These are phyloP conservation scores for Cyclotella choctawhatcheeana DNA, from an alignment of 108 stramenopile genomes.

Conservation along the genomic window DNA sequence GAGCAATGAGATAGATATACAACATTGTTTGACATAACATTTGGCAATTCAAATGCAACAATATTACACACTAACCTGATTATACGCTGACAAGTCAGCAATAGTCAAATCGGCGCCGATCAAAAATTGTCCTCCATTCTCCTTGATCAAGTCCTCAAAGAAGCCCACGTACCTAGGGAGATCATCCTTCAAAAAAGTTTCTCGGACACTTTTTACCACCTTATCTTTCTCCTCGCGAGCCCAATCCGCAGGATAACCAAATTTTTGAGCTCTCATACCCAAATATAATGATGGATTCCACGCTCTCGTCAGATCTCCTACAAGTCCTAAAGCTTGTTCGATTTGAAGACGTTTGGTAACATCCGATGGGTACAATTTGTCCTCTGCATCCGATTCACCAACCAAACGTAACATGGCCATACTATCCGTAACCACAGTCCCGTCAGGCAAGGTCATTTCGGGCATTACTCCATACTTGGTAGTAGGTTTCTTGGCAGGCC, in stretches of 20 bases:
- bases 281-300: constrained; percentile 58
- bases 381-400: constrained; percentile 40
- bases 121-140: constrained; percentile 43
- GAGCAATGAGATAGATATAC: neutral
- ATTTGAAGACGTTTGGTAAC: constrained; percentile 45
- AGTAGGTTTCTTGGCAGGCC: constrained; percentile 66
- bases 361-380: constrained; percentile 61
- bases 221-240: constrained; percentile 60
- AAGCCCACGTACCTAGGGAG: constrained; percentile 56
- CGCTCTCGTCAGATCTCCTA: constrained; percentile 59
- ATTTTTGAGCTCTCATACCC: constrained; percentile 56
- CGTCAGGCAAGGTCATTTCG: constrained; percentile 64
- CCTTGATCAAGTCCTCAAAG: constrained; percentile 46
- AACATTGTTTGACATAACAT: neutral
- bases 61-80: constrained; percentile 20
- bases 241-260: constrained; percentile 62
- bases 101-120: constrained; percentile 60
- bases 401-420: constrained; percentile 67
- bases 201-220: constrained; percentile 55
- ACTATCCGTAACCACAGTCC: constrained; percentile 53
- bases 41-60: neutral
- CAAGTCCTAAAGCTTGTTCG: constrained; percentile 66
- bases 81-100: constrained; percentile 68
- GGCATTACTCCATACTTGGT: constrained; percentile 73
- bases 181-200: constrained; percentile 52